These are phyloP conservation scores for Penicillium roqueforti DNA, from an alignment of 495 filamentous ascomycete species.

Conservation along the genomic window DNA sequence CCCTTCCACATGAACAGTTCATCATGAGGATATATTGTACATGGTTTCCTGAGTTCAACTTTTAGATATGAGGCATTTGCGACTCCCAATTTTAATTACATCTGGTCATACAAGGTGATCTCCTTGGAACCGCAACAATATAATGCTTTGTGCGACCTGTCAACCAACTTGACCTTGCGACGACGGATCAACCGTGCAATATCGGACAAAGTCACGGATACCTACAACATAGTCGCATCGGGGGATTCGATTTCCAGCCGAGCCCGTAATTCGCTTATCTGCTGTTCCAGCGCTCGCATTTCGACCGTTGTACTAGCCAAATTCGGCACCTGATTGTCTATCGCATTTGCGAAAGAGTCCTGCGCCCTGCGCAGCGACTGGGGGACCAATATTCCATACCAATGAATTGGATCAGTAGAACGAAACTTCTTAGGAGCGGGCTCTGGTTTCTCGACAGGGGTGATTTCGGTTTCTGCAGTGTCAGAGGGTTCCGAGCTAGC, in stretches of 20 bases:
- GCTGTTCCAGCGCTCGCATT: conserved; percentile 61
- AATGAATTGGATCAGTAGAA: conserved; percentile 56
- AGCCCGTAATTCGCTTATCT: conserved; percentile 56
- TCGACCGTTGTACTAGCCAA: conserved; percentile 57
- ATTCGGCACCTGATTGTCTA: conserved; percentile 31
- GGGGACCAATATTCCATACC: conserved; percentile 67
- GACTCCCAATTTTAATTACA: background rate
- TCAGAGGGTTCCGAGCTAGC: background rate
- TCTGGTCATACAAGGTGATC: background rate
- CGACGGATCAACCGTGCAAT: background rate
- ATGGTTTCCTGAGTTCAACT: no score
- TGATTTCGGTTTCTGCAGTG: background rate
- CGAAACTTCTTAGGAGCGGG: conserved; percentile 22
- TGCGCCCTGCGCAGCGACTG: conserved; percentile 58
- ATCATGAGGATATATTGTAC: background rate
- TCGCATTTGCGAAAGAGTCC: conserved; percentile 39
- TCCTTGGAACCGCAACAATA: background rate
- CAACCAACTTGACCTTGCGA: background rate
- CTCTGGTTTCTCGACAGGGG: conserved; percentile 9
- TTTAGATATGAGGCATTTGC: background rate
- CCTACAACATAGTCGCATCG: background rate
- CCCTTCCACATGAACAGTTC: background rate
- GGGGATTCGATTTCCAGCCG: conserved; percentile 16
- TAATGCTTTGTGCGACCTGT: background rate
- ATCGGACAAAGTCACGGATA: conserved; percentile 1